Percentiles rank a stretch among this genome's conserved stretches.
Conservation (phyloP, 352 stramenopile species). For the Phytophthora boehmeriae region DNA sequence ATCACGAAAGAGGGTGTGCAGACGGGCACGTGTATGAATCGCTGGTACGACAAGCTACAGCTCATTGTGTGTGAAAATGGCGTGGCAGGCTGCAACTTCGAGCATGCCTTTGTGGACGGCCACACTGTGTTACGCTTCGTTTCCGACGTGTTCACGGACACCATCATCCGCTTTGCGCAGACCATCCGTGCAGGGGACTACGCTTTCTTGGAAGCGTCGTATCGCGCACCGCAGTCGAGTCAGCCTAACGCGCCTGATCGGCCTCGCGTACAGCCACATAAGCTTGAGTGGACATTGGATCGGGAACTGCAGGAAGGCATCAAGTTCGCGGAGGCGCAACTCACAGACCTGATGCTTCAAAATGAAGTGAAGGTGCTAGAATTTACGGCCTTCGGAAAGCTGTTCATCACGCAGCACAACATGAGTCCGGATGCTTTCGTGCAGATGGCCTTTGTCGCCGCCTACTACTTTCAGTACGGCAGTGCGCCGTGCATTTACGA, state of each 20-base stretch:
- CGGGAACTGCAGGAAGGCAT: constrained; percentile 88
- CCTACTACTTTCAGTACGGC: constrained; percentile 95
- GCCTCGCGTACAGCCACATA: constrained; percentile 81
- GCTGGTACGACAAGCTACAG: constrained; percentile 98
- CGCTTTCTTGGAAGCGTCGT: constrained; percentile 77
- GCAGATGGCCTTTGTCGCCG: constrained; percentile 94
- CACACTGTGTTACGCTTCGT: constrained; percentile 94
- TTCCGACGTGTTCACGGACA: constrained; percentile 92
- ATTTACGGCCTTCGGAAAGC: constrained; percentile 92
- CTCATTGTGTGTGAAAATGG: constrained; percentile 95
- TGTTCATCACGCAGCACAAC: constrained; percentile 91
- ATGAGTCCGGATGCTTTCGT: constrained; percentile 96
- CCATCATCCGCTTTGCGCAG: constrained; percentile 93
- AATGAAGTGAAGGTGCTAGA: constrained; percentile 95
- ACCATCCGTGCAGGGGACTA: constrained; percentile 90
- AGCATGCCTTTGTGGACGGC: constrained; percentile 97
- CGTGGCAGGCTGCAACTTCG: constrained; percentile 96
- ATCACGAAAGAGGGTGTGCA: constrained; percentile 75
- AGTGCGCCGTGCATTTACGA: constrained; percentile 92
- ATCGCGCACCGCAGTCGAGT: constrained; percentile 67
- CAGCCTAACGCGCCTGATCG: constrained; percentile 38
- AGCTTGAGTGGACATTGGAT: constrained; percentile 91
- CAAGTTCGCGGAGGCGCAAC: constrained; percentile 91
- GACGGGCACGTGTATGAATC: constrained; percentile 95
- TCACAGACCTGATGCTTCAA: constrained; percentile 94